Base-by-base conservation (phyloP, 768 basidiomycete genomes). In the Podaxis sp. region DNA sequence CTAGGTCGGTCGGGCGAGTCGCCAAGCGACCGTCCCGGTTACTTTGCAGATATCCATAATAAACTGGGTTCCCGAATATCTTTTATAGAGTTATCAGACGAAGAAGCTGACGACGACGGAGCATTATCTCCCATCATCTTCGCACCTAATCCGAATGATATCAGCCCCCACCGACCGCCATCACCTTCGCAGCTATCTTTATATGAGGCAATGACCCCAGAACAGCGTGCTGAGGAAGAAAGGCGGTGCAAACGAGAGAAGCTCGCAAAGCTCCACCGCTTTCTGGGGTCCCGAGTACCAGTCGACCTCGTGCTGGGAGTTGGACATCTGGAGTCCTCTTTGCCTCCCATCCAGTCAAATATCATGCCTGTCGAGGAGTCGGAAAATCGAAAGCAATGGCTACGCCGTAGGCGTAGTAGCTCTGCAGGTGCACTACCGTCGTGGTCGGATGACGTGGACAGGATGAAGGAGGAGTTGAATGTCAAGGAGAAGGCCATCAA, bases 251-350 rank as follows among this genome's bases (percentile, higher is more conserved):
- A 88, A 72, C 80, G 91, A 54, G 89, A 90, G 65, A 86, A 86
- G 65, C 76, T 94, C 50, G 89, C 88, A 2, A 93, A 86, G 70
- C 80, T 94, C 3, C 90, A 93, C 72, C 89, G 92, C 50, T 93
- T 89, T 73, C 79, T 93, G 36, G 92, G 91, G n/a, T 91, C 89
- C 18, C 82, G 84, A 35, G 88, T 94, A 27, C 91, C 91, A 6
- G 70, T 81, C 13, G 82, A 84, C 64, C 82, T 91, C 37, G 86
- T 90, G 11, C 78, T 87, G 40, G 87, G 83, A 50, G 65, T 73
- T 40, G 68, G 75, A 63, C 70, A 75, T 69, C 51, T 66, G 14
- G 70, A 71, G 46, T 67, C 66, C 48, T 55, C 55, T 61, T 36
- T 56, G 21, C 62, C 48, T 48, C 59, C 46, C 58, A 50, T 53